These are phyloP conservation scores for Tilletiopsis washingtonensis DNA, from an alignment of 1,284 basidiomycete genomes.

Conservation along the genomic window DNA sequence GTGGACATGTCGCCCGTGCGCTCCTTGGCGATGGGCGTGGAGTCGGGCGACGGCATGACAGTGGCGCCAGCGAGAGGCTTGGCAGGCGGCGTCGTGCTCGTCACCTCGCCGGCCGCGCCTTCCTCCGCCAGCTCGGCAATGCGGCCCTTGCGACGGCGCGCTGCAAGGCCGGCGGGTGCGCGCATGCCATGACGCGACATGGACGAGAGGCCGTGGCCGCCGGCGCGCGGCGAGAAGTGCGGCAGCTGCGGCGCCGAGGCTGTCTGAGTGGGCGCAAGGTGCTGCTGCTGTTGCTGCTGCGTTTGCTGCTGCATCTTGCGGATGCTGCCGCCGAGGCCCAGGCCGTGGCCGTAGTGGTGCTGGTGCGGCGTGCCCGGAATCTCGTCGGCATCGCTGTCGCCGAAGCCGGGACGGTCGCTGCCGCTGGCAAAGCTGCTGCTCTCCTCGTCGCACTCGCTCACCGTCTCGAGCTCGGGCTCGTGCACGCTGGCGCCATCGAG, in stretches of 20 bases:
- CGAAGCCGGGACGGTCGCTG: constrained; percentile 1
- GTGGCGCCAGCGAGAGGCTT: too few relatives aligned
- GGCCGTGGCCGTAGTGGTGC: background rate
- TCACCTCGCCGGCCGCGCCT: constrained; percentile 2
- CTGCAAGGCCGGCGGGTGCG: constrained; percentile 5
- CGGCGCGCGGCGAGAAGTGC: constrained; percentile 12
- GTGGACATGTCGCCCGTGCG: background rate
- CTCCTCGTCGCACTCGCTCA: constrained; percentile 39
- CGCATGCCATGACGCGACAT: constrained; percentile 3
- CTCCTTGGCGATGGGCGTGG: background rate
- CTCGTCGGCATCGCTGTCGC: constrained; percentile 3
- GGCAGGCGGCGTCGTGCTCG: background rate
- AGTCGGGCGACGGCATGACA: too few relatives aligned
- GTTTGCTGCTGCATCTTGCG: background rate
- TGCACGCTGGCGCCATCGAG: constrained; percentile 9
- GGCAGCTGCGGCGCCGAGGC: constrained; percentile 1
- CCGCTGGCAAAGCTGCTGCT: constrained; percentile 15
- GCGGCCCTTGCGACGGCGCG: constrained; percentile 26
- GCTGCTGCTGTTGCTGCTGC: constrained; percentile 3
- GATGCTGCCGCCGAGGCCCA: background rate
- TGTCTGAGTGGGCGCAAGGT: background rate
- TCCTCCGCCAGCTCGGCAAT: constrained; percentile 38
- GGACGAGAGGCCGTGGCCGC: constrained; percentile 13
- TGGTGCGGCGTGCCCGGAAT: too few relatives aligned
- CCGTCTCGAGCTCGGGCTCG: constrained; percentile 38